Evolutionary conservation across 73 alveolate species (phyloP), one percentile per base, ranked within the genome.

Genomic region (Effrenium voratum): DNA sequence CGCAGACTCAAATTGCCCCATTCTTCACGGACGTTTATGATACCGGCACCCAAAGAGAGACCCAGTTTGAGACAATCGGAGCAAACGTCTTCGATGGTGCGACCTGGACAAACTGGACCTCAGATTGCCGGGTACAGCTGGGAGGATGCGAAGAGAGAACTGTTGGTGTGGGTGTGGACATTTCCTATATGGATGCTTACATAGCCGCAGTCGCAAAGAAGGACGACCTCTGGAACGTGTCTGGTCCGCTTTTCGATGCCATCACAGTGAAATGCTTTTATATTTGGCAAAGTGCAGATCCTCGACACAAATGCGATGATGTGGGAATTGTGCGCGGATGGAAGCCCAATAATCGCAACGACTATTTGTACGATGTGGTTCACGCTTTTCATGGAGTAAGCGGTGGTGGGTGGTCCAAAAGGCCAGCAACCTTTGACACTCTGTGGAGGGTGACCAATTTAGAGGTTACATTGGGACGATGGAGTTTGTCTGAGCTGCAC

Each of bases 181-280:
- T 87, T 41, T 30, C 95, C 43, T 55, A 41, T 30, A 12, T 79
- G 32, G 90, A 15, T 2, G 3, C 87, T 16, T 87, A 59, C n/a
- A 43, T 41, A 3, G 95, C 95, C 1, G 95, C 95, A 0, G 95
- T 36, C 26, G 16, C 52, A 22, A 34, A 47, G 15, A 87, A 87
- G 84, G 95, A 87, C 44, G 95, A 75, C 34, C 34, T 87, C 43
- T 87, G 95, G 95, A 87, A 87, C 28, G 47, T 87, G 52, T 60
- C 95, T 36, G 95, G 95, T 36, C 95, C 95, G 1, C 80, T 87
- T 38, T 87, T 87, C 43, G 95, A 87, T 36, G 95, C 95, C 66
- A 87, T 87, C 72, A 87, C 95, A 49, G 84, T 87, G 41, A 87
- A 87, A 28, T 87, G 95, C 57, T 87, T 87, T 72, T 57, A 57